Base-by-base conservation (phyloP, 352 stramenopile genomes). In the Phytopythium vexans region DNA sequence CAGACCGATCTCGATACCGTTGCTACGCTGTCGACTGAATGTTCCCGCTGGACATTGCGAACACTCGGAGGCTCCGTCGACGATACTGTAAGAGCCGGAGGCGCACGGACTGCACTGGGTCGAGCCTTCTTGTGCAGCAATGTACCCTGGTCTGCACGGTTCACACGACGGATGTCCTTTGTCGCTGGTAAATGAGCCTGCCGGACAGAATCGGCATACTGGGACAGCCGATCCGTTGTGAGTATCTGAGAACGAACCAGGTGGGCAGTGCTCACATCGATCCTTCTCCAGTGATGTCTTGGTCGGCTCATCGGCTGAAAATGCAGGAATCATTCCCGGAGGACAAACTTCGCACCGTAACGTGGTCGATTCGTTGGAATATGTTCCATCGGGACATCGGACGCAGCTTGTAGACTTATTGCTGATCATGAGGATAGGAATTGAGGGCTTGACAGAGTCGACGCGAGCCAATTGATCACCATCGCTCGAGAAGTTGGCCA, bases 311-410 rank as follows among this genome's bases (percentile, higher is more conserved):
- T 10, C 12, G 12, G 32, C 32, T 45, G 49, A 45, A 40, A 31
- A 32, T 10, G 37, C 41, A 6, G 43, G 32, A 16, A 49, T 54
- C 31, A 57, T 68, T 43, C 68, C 68, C 27, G 55, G 5, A 27
- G 78, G 66, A 57, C 77, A 88, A 0, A 43, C n/a, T 5, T 8
- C 16, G 41, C 81, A 92, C 34, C 67, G 60, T 14, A 75, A 56
- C 2, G 64, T 41, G 4, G 78, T 82, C 4, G 68, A 74, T 6
- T 64, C 45, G 31, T 87, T 87, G 0, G 76, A 78, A 54, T 74
- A 82, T 14, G 49, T 70, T 8, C 70, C 74, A 16, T 54, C 43
- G 0, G 58, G 51, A 40, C 81, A 89, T 41, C 54, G 63, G 9
- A 33, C 11, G 50, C 77, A 61, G 37, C 0, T 66, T 37, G 1